These are phyloP conservation scores for Penicillium subrubescens DNA, from an alignment of 495 filamentous ascomycete genomes.

Conservation along the genomic window DNA sequence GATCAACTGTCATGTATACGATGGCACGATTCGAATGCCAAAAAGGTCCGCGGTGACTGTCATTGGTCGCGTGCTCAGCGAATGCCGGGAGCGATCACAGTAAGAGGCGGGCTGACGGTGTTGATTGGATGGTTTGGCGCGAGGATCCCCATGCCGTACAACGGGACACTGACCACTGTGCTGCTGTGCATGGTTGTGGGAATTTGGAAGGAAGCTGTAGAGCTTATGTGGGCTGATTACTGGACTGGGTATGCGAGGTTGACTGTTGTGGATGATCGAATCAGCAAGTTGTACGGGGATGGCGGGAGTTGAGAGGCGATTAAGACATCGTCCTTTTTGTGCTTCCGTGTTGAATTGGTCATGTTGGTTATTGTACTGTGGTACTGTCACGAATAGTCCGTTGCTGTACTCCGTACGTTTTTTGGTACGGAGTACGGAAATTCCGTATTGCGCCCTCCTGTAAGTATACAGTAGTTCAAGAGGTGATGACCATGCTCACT, in stretches of 20 bases:
- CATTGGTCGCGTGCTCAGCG: conserved; percentile 22
- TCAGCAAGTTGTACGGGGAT: neutral
- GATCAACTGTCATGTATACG: conserved; percentile 11
- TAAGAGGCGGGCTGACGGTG: conserved; percentile 1
- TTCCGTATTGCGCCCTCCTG: neutral
- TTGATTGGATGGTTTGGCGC: conserved; percentile 31
- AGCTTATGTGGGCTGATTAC: neutral
- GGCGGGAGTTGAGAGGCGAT: neutral
- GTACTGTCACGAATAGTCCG: neutral
- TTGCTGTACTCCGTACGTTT: neutral
- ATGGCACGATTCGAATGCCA: neutral
- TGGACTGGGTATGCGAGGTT: neutral
- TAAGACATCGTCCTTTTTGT: neutral
- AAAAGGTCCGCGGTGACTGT: conserved; percentile 11
- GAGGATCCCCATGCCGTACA: conserved; percentile 8
- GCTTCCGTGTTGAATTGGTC: neutral
- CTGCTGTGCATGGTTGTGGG: neutral
- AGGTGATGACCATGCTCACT: neutral
- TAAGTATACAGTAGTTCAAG: neutral
- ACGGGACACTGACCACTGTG: conserved; percentile 7
- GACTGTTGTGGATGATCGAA: neutral
- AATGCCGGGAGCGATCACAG: conserved; percentile 30
- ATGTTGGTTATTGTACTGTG: neutral
- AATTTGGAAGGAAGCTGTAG: neutral
- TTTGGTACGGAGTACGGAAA: neutral